Base-by-base conservation (phyloP, 164 flowering plant genomes). In the Vitis rotundifolia region DNA sequence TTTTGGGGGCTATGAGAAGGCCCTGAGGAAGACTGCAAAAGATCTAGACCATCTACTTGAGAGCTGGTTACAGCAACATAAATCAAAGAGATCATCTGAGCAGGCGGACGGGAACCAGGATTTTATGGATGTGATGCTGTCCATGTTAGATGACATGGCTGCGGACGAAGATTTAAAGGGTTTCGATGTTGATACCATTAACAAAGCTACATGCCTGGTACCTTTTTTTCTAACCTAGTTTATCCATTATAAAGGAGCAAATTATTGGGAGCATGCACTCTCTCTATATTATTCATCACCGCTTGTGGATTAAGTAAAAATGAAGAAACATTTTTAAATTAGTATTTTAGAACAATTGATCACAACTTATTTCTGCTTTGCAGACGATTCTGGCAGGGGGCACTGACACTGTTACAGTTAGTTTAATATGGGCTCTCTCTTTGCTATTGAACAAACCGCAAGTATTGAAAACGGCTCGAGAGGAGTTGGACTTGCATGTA, bases 1-100 rank as follows among this genome's bases (percentile, higher is more conserved):
- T 63, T 37, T 79, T n/a, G 76, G 71, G 0, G 85, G 83, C 14
- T 61, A 82, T 14, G 74, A 67, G 77, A 77, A 47, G 51, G 66
- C 28, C 1, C 79, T 81, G 83, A 81, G 81, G 69, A 69, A 28
- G 28, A 74, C 75, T 1, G 81, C 78, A 1, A 61, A 64, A 47
- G 82, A 79, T 2, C 10, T 81, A 3, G 80, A 80, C 8, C n/a
- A 13, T 3, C 49, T 80, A 37, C 29, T 68, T 1, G 59, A 31
- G 1, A 61, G 48, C 11, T 81, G 83, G 87, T 31, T 79, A 11
- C 69, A 81, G 1, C 84, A 84, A 29, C 84, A 79, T 64, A 59
- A 37, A 2, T 26, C 7, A 7, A 73, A 57, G 49, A 62, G 59
- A 55, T 13, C 8, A 44, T 18, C 7, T 13, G 52, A 29, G 9